A percentile compares a stretch with the other conserved stretches of the same genome.
phyloP scores from a whole-genome alignment of 176 grass and related monocot species.

The Phoenix roebelenii region DNA sequence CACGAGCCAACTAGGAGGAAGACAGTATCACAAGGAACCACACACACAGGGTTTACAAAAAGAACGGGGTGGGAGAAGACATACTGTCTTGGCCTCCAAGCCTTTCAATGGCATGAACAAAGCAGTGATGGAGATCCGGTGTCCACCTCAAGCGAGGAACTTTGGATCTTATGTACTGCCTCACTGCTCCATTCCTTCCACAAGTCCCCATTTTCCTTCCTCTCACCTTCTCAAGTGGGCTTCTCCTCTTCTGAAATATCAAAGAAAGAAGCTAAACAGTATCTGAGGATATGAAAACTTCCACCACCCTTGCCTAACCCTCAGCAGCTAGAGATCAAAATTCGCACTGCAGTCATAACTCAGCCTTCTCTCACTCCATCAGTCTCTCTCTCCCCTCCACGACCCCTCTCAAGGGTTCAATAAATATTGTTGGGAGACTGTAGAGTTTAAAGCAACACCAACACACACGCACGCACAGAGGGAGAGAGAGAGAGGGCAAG shows the following conservation, averaged over 20 bases:
- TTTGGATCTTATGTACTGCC: constrained; percentile 72
- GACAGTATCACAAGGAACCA: not conserved
- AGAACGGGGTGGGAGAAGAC: constrained; percentile 4
- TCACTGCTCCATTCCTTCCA: constrained; percentile 44
- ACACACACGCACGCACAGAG: no score
- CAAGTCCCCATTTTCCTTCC: constrained; percentile 21
- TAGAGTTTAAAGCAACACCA: constrained; percentile 36
- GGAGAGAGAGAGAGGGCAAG: no score
- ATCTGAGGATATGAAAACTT: no score
- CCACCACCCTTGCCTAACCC: no score
- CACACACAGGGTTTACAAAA: no score
- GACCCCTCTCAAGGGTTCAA: not conserved
- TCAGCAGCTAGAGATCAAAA: no score
- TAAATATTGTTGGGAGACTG: constrained; percentile 38
- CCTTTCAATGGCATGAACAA: constrained; percentile 57
- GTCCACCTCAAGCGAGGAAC: constrained; percentile 81
- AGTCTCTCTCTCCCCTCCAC: no score
- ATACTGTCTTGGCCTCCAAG: constrained; percentile 77
- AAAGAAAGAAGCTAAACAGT: no score
- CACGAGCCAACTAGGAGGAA: not conserved
- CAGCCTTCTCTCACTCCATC: no score
- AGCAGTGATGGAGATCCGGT: constrained; percentile 68
- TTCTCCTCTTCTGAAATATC: no score
- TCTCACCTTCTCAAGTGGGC: not conserved
- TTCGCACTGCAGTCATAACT: no score